Conservation (phyloP, 805 yeast genomes). For the Hanseniaspora nectarophila region DNA sequence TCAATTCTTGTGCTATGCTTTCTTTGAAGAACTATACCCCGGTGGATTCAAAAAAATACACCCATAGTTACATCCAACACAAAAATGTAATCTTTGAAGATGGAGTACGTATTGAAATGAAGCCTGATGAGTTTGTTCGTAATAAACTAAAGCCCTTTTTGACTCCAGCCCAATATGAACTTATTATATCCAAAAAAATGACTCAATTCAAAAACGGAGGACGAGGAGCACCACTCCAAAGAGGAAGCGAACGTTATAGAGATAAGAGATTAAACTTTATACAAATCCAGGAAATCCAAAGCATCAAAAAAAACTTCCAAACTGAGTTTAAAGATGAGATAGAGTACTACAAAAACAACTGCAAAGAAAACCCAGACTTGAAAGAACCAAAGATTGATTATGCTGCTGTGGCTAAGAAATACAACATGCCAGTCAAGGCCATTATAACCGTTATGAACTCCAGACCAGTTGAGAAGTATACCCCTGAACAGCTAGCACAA, state of each 20-base stretch:
- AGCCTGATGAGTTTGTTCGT: background rate
- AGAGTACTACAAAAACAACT: background rate
- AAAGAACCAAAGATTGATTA: constrained; percentile 1
- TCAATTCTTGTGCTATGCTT: background rate
- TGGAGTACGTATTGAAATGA: background rate
- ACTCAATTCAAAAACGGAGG: background rate
- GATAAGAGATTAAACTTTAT: background rate
- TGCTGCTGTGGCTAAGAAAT: background rate
- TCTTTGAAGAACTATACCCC: constrained; percentile 1
- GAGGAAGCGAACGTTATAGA: background rate
- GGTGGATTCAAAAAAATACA: background rate
- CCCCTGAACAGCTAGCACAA: background rate
- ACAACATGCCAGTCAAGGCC: background rate
- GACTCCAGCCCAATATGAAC: background rate
- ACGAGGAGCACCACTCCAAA: background rate
- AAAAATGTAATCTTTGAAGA: background rate
- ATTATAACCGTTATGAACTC: background rate
- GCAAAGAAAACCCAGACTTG: background rate
- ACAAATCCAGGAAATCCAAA: constrained; percentile 5
- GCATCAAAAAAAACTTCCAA: background rate
- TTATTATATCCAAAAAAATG: background rate
- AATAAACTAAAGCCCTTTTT: background rate
- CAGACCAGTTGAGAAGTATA: background rate
- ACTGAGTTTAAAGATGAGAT: background rate
- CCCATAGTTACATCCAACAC: background rate